Percentiles rank a stretch among this genome's conserved stretches.
Conservation (phyloP, 371 early-diverging fungal species). For the Rhizomucor pusillus region DNA sequence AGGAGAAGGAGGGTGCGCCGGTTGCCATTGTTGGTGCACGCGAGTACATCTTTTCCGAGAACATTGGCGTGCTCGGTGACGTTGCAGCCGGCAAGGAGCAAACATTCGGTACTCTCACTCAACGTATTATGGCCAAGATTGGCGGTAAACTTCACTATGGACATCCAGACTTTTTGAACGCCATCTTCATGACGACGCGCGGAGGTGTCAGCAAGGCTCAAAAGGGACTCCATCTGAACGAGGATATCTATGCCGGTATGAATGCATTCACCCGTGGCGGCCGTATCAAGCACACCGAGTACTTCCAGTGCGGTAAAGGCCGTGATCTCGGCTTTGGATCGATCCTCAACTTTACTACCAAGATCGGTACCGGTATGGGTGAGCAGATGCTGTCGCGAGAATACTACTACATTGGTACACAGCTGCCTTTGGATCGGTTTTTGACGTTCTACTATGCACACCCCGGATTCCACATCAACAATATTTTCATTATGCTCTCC, state of each 20-base stretch:
- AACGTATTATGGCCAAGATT: conserved; percentile 85
- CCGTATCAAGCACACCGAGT: conserved; percentile 88
- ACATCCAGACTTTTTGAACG: conserved; percentile 91
- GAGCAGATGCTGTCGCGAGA: conserved; percentile 92
- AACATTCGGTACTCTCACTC: conserved; percentile 85
- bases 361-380: conserved; percentile 92
- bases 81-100: conserved; percentile 92
- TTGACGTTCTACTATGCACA: conserved; percentile 89
- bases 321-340: conserved; percentile 91
- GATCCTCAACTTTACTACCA: conserved; percentile 86
- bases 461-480: conserved; percentile 91
- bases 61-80: conserved; percentile 86
- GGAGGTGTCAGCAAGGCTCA: conserved; percentile 91
- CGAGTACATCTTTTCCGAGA: conserved; percentile 89
- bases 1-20: conserved; percentile 55
- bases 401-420: conserved; percentile 86
- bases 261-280: conserved; percentile 85
- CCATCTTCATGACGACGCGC: conserved; percentile 85
- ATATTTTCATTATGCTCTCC: conserved; percentile 85
- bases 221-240: conserved; percentile 89
- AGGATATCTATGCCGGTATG: conserved; percentile 94
- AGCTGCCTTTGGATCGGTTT: conserved; percentile 82
- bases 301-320: conserved; percentile 92
- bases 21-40: conserved; percentile 92
- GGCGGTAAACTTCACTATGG: conserved; percentile 88